These are phyloP conservation scores for Curvularia eragrostidis DNA, from an alignment of 2,329 filamentous ascomycete species.

Conservation along the genomic window DNA sequence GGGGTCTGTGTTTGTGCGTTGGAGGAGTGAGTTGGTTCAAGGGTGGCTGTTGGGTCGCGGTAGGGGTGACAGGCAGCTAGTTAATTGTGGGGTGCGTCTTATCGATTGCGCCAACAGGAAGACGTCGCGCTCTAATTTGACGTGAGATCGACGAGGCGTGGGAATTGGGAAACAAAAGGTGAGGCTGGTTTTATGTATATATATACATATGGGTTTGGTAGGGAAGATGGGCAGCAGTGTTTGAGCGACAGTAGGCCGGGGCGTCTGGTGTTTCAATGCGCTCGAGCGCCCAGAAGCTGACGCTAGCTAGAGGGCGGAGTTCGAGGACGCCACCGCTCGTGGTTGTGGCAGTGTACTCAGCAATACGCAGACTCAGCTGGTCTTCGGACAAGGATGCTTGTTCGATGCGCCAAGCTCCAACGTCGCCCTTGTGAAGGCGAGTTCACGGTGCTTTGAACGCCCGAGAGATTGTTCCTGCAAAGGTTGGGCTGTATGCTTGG, in stretches of 20 bases:
- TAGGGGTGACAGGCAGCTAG: conserved; percentile 16
- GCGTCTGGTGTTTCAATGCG: conserved; percentile 33
- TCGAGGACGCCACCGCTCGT: conserved; percentile 19
- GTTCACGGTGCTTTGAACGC: neutral
- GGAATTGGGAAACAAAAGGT: neutral
- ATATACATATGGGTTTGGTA: conserved; percentile 19
- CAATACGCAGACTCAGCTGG: neutral
- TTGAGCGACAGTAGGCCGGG: conserved; percentile 27
- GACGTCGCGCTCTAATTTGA: neutral
- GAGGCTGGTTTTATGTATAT: conserved; percentile 11
- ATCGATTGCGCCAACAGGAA: conserved; percentile 19
- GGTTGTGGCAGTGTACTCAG: conserved; percentile 3
- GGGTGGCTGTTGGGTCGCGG: neutral
- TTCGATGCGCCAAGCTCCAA: neutral
- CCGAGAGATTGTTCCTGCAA: neutral
- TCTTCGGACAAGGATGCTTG: neutral
- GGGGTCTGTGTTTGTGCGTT: neutral
- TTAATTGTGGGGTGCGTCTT: conserved; percentile 23
- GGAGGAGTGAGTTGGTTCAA: neutral
- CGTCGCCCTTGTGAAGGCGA: neutral
- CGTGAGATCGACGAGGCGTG: neutral
- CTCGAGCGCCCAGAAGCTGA: conserved; percentile 27
- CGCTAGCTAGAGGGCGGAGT: conserved; percentile 27
- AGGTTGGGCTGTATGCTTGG: conserved; percentile 12
- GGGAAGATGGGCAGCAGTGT: conserved; percentile 21